These are phyloP conservation scores for Penicillium sp. DNA, from an alignment of 2,329 filamentous ascomycete species.

Conservation along the genomic window DNA sequence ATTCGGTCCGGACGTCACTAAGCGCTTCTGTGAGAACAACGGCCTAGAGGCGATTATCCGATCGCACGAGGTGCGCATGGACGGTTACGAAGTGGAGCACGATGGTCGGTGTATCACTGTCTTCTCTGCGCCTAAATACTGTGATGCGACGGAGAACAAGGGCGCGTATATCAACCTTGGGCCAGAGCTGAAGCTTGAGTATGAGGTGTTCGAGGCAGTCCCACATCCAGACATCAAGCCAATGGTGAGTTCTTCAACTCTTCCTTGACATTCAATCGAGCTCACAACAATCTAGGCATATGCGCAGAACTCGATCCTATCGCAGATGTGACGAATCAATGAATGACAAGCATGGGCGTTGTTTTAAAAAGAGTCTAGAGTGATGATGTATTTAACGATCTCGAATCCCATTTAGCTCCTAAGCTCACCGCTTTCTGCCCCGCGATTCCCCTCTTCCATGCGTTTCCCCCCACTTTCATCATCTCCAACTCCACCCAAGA, in stretches of 20 bases:
- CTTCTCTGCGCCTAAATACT: conserved; percentile 96
- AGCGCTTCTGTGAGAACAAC: conserved; percentile 94
- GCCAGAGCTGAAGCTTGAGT: conserved; percentile 83
- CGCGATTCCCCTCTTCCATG: conserved; percentile 15
- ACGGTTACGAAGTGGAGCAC: conserved; percentile 97
- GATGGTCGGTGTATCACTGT: conserved; percentile 94
- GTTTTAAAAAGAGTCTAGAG: conserved; percentile 23
- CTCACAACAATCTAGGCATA: conserved; percentile 56
- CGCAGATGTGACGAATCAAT: conserved; percentile 53
- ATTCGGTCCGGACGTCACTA: conserved; percentile 94
- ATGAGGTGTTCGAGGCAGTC: conserved; percentile 91
- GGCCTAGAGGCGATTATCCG: conserved; percentile 90
- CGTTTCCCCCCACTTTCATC: conserved; percentile 14
- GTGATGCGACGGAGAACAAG: conserved; percentile 95
- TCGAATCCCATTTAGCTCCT: neutral
- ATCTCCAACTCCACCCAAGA: conserved; percentile 5
- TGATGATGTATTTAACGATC: conserved; percentile 1
- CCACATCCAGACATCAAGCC: conserved; percentile 93
- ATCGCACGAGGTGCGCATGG: conserved; percentile 97
- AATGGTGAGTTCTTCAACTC: conserved; percentile 54
- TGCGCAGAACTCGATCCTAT: conserved; percentile 75
- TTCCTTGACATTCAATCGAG: conserved; percentile 3
- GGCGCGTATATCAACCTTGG: conserved; percentile 98
- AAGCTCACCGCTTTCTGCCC: conserved; percentile 12
- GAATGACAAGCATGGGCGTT: conserved; percentile 22